These are phyloP conservation scores for Nakaseomyces kungkrabaensis DNA, from an alignment of 1,139 yeast genomes.

Conservation along the genomic window DNA sequence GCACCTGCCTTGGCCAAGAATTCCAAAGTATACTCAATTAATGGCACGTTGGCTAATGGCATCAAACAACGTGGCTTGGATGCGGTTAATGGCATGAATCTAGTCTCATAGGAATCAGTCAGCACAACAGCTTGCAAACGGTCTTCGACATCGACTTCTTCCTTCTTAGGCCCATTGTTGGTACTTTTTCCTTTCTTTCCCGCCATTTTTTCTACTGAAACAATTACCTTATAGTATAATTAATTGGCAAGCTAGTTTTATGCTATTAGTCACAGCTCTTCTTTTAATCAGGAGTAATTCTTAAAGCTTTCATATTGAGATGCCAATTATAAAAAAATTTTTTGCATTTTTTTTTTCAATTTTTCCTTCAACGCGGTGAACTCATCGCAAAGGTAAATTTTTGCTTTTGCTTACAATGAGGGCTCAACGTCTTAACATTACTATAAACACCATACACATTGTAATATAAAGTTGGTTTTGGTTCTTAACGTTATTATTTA, in stretches of 20 bases:
- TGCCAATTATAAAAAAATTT: not conserved
- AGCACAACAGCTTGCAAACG: slow-evolving; percentile 87
- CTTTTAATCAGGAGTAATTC: no score
- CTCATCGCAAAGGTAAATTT: not conserved
- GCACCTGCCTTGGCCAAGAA: slow-evolving; percentile 88
- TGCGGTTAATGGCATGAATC: slow-evolving; percentile 86
- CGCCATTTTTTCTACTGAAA: slow-evolving; percentile 11
- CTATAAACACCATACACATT: no score
- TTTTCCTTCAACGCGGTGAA: not conserved
- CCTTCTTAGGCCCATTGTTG: slow-evolving; percentile 33
- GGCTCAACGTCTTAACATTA: not conserved
- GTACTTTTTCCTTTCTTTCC: slow-evolving; percentile 15
- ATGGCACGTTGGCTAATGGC: slow-evolving; percentile 87
- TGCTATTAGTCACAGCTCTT: no score
- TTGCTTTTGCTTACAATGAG: not conserved
- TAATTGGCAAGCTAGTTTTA: no score
- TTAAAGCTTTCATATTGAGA: no score
- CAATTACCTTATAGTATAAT: not conserved
- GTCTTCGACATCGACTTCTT: slow-evolving; percentile 54
- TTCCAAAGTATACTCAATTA: slow-evolving; percentile 89
- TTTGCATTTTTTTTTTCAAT: not conserved
- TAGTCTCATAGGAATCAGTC: slow-evolving; percentile 84
- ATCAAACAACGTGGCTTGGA: slow-evolving; percentile 79
- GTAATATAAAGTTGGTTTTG: no score
- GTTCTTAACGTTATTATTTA: no score